Percentiles rank a stretch among this genome's conserved stretches.
These are phyloP conservation scores for Gossypium schwendimanii DNA, from an alignment of 441 rosid genomes.

Conservation along the genomic window DNA sequence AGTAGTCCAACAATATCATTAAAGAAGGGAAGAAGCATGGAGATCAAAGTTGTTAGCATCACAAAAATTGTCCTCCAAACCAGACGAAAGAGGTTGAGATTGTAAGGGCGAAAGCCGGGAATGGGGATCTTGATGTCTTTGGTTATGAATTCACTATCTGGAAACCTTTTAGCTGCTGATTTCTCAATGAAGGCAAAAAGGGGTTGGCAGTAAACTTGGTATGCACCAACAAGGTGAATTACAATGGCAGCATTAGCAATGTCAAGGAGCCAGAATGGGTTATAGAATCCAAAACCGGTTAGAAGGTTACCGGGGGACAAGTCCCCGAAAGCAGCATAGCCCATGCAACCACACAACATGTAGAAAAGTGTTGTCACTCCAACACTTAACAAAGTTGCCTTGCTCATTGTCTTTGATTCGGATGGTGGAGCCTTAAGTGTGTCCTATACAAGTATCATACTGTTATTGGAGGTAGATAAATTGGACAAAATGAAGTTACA, in stretches of 20 bases:
- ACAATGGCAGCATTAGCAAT: conserved; percentile 78
- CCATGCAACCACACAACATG: conserved; percentile 82
- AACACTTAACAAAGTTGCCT: conserved; percentile 53
- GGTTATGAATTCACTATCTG: conserved; percentile 47
- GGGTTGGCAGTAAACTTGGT: conserved; percentile 83
- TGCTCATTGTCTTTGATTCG: conserved; percentile 71
- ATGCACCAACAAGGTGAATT: conserved; percentile 76
- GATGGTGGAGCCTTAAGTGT: conserved; percentile 70
- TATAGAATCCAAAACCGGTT: conserved; percentile 76
- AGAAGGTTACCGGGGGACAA: conserved; percentile 62
- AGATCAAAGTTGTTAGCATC: conserved; percentile 48
- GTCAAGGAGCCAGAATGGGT: conserved; percentile 83
- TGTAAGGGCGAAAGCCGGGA: conserved; percentile 32
- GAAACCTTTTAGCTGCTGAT: conserved; percentile 33
- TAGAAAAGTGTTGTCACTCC: conserved; percentile 65
- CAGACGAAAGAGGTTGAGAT: conserved; percentile 59
- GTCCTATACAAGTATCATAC: conserved; percentile 34
- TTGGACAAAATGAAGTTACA: not conserved
- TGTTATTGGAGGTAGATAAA: not conserved
- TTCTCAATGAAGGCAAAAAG: conserved; percentile 71
- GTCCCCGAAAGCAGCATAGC: conserved; percentile 88
- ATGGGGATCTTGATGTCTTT: conserved; percentile 45
- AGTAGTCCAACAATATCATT: conserved; percentile 67
- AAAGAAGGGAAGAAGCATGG: conserved; percentile 88
- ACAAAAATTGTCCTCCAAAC: conserved; percentile 73